Evolutionary conservation across 345 rosid genomes (phyloP), one percentile per base, ranked within the genome.

Genomic region (Jatropha curcas): DNA sequence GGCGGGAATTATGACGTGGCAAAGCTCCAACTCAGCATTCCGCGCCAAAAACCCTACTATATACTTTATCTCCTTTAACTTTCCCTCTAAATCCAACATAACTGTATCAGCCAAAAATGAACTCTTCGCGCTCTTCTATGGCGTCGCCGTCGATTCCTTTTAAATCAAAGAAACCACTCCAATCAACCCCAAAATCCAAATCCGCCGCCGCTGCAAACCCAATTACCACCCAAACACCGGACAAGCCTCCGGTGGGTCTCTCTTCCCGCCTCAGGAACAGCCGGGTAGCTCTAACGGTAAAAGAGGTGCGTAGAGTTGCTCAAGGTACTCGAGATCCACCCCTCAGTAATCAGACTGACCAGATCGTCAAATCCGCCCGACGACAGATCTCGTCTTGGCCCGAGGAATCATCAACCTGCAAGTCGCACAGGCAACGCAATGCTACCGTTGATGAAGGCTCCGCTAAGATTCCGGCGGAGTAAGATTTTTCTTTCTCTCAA

Each of bases 201-300:
- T 45, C 68, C 28, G 12, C 45, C 45, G 12, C 68, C 28, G 12
- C 45, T 13, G 12, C 59, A 2, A n/a, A 45, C 19, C 41, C 60
- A n/a, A 50, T 78, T 25, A 59, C 79, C 46, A 60, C 76, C 56
- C 75, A 70, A 37, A 74, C 82, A 1, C 79, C 82, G 0, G 82
- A 67, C 41, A 65, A 59, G 65, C 79, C 60, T 9, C 22, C 79
- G 27, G 3, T 68, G 7, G 33, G 17, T 9, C 74, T 46, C 51
- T 64, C 68, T 45, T 65, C 62, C 60, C 82, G 76, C 72, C 72
- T 66, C 65, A 61, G 79, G 17, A 79, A 60, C 76, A 76, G 79
- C 63, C n/a, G 35, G 0, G 76, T 66, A 8, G 76, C 79, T 20
- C 76, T 79, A 46, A 70, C 76, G 1, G 3, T 74, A 6, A 74